Conservation (phyloP, 768 basidiomycete species). For the Hirschioporus abietinus region DNA sequence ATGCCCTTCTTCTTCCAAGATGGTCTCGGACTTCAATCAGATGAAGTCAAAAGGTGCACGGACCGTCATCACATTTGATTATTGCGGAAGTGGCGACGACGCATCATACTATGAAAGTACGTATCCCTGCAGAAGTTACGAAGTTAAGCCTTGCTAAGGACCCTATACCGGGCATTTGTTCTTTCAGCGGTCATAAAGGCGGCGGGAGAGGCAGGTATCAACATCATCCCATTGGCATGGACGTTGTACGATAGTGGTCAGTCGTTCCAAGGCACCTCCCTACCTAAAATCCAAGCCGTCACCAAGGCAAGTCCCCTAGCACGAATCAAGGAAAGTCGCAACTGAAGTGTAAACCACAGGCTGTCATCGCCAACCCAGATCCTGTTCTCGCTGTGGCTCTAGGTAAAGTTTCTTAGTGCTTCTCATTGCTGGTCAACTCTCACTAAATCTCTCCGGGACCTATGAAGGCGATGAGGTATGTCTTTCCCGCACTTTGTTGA, state of each 20-base stretch:
- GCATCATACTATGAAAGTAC: background rate
- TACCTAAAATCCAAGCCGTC: conserved; percentile 1
- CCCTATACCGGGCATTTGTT: no score
- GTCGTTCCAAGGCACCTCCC: background rate
- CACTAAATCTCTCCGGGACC: background rate
- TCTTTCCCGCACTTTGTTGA: background rate
- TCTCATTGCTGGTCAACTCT: background rate
- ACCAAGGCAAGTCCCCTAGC: background rate
- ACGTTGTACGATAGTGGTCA: conserved; percentile 1
- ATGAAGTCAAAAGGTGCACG: conserved; percentile 1
- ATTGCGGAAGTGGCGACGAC: background rate
- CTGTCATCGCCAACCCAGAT: conserved; percentile 2
- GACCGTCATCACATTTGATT: conserved; percentile 3
- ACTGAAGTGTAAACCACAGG: background rate
- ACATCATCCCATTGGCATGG: conserved; percentile 2
- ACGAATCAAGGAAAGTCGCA: background rate
- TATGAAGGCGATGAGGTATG: background rate
- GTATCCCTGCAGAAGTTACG: background rate
- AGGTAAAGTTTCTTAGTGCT: background rate
- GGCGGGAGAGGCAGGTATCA: background rate
- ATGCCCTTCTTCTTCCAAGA: background rate
- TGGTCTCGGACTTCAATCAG: background rate
- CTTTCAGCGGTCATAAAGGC: background rate
- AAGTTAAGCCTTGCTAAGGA: background rate
- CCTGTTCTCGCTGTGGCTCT: conserved; percentile 1